Percentiles rank a stretch among this genome's conserved stretches.
Evolutionary conservation across 1,284 basidiomycete genomes (phyloP).

Genomic region (Pseudozyma sp.): DNA sequence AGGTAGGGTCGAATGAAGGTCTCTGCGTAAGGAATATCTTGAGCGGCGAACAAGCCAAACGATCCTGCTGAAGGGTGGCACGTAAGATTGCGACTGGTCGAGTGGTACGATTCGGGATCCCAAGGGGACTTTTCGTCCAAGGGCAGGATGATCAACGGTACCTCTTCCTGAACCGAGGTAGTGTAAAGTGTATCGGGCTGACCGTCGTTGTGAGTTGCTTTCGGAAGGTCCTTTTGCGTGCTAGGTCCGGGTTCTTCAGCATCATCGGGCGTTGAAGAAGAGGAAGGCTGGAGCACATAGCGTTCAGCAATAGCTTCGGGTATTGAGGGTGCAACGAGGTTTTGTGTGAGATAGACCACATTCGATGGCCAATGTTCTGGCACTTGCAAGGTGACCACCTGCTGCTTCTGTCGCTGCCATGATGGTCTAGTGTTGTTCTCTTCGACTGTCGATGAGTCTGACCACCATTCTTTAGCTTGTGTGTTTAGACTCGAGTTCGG

Average conservation of each 20-base stretch:
- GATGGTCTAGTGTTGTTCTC: neutral
- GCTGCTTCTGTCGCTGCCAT: neutral
- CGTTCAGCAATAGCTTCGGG: conserved; percentile 17
- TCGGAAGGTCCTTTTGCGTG: neutral
- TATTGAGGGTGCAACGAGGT: conserved; percentile 23
- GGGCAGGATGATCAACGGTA: conserved; percentile 19
- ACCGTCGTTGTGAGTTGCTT: conserved; percentile 34
- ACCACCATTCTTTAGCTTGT: conserved; percentile 12
- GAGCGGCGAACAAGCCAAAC: conserved; percentile 81
- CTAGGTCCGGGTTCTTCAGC: neutral
- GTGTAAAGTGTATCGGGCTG: conserved; percentile 13
- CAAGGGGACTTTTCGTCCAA: conserved; percentile 25
- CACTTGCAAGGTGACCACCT: conserved; percentile 1
- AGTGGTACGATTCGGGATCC: conserved; percentile 32
- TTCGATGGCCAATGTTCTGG: conserved; percentile 31
- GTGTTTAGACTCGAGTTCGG: conserved; percentile 9
- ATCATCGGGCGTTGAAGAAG: neutral
- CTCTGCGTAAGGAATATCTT: conserved; percentile 75
- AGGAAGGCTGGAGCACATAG: conserved; percentile 26
- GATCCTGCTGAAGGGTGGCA: conserved; percentile 84
- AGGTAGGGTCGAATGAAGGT: conserved; percentile 83
- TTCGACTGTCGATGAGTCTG: neutral
- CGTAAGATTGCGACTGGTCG: conserved; percentile 29
- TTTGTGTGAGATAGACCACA: conserved; percentile 40
- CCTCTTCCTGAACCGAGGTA: conserved; percentile 15